Percentiles rank a stretch among this genome's conserved stretches.
These are phyloP conservation scores for Harringtonia lauricola DNA, from an alignment of 2,329 filamentous ascomycete species.

Conservation along the genomic window DNA sequence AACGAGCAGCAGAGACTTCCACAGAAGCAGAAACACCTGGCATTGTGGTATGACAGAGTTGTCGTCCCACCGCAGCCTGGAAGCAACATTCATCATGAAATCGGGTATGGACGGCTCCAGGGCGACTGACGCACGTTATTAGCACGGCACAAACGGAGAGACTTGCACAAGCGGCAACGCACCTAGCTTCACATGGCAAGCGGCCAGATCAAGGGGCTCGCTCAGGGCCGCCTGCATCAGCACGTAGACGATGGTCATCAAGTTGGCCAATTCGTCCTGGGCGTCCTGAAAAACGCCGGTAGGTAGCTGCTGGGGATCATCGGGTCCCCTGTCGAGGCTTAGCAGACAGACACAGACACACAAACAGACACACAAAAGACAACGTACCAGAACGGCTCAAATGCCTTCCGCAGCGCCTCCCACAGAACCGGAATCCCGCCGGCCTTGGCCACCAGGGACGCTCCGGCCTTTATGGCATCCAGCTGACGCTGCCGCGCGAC, in stretches of 20 bases:
- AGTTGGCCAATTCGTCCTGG: slow-evolving; percentile 29
- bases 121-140: slow-evolving; percentile 27
- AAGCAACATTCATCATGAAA: slow-evolving; percentile 58
- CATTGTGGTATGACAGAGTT: slow-evolving; percentile 49
- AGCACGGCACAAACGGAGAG: slow-evolving; percentile 7
- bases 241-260: slow-evolving; percentile 17
- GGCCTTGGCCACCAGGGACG: slow-evolving; percentile 37
- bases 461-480: slow-evolving; percentile 45
- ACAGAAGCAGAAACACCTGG: slow-evolving; percentile 69
- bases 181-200: slow-evolving; percentile 38
- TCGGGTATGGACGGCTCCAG: slow-evolving; percentile 59
- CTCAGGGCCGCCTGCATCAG: slow-evolving; percentile 45
- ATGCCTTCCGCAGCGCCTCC: slow-evolving; percentile 35
- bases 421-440: slow-evolving; percentile 41
- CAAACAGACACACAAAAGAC: slow-evolving; percentile 1
- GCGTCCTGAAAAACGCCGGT: slow-evolving; percentile 34
- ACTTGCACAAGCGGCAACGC: too few species aligned
- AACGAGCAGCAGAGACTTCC: slow-evolving; percentile 80
- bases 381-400: slow-evolving; percentile 42
- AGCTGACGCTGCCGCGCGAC: slow-evolving; percentile 46
- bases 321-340: slow-evolving; percentile 25
- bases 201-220: slow-evolving; percentile 35
- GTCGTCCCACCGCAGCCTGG: slow-evolving; percentile 64
- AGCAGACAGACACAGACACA: neutral
- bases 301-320: slow-evolving; percentile 30